A percentile compares a stretch with the other conserved stretches of the same genome.
Conservation (phyloP, 352 stramenopile species). For the Ophiocytium majus region DNA sequence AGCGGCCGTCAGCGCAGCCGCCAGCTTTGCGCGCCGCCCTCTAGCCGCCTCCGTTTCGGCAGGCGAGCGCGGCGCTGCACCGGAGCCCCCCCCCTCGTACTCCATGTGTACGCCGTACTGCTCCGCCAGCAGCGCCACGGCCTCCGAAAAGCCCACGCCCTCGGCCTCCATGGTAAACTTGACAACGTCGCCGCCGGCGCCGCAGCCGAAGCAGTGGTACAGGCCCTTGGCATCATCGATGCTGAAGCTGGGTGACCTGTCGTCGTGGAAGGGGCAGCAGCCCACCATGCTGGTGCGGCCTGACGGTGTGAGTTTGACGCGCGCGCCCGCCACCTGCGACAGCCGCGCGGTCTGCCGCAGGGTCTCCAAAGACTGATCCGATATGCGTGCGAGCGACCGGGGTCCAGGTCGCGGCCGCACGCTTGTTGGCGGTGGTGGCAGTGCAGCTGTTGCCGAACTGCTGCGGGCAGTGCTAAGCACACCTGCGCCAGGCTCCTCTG, state of each 20-base stretch:
- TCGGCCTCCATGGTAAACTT: conserved; percentile 66
- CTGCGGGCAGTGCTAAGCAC: too few relatives aligned
- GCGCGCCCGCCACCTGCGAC: neutral
- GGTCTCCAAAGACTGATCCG: neutral
- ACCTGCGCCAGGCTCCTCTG: too few relatives aligned
- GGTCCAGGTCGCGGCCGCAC: neutral
- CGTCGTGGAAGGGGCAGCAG: conserved; percentile 73
- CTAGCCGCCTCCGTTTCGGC: neutral
- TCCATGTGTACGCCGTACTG: conserved; percentile 57
- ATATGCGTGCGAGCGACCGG: neutral
- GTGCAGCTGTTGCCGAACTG: neutral
- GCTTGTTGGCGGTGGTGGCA: neutral
- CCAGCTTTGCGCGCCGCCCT: conserved; percentile 26
- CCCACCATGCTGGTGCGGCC: conserved; percentile 37
- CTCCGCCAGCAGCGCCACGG: conserved; percentile 60
- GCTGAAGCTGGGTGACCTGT: conserved; percentile 67
- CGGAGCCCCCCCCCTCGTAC: conserved; percentile 33
- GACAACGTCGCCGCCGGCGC: conserved; percentile 67
- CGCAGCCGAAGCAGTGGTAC: conserved; percentile 76
- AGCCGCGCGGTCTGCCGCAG: neutral
- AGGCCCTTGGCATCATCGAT: conserved; percentile 66
- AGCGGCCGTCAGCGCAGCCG: conserved; percentile 45
- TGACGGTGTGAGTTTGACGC: conserved; percentile 37
- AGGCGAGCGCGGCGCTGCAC: neutral
- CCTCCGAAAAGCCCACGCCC: conserved; percentile 64